These are phyloP conservation scores for Fraxinus latifolia DNA, from an alignment of 305 asterid genomes.

Conservation along the genomic window DNA sequence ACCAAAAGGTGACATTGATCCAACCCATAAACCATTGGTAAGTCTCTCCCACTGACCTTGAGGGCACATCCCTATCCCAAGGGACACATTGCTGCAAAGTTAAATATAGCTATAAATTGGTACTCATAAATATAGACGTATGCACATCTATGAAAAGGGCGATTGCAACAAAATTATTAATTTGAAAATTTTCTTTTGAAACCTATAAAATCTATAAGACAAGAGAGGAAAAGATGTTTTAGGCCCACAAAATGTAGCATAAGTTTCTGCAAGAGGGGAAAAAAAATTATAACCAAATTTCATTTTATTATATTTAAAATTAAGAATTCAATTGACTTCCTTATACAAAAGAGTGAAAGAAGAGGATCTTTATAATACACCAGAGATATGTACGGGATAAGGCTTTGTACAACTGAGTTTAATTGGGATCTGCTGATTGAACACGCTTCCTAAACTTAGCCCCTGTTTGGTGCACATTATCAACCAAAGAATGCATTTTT, in stretches of 20 bases:
- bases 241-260: neutral
- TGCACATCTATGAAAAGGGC: neutral
- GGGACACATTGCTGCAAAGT: slow-evolving; percentile 62
- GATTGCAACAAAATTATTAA: neutral
- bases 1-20: slow-evolving; percentile 86
- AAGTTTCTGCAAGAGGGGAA: slow-evolving; percentile 3
- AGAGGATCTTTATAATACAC: neutral
- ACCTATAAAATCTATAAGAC: neutral
- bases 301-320: neutral
- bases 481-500: too few relatives aligned
- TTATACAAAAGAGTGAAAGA: neutral
- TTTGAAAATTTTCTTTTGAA: slow-evolving; percentile 1
- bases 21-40: slow-evolving; percentile 59
- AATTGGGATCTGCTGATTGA: neutral
- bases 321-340: neutral
- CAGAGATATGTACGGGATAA: neutral
- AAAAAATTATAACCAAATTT: neutral
- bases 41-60: slow-evolving; percentile 76
- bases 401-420: neutral
- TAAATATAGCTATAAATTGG: slow-evolving; percentile 18
- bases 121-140: neutral
- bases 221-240: slow-evolving; percentile 1
- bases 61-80: slow-evolving; percentile 75
- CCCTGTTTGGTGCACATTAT: too few relatives aligned
- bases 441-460: slow-evolving; percentile 14